Evolutionary conservation across 371 early-diverging fungal genomes (phyloP), one percentile per base, ranked within the genome.

Genomic region (Rhizopus delemar): DNA sequence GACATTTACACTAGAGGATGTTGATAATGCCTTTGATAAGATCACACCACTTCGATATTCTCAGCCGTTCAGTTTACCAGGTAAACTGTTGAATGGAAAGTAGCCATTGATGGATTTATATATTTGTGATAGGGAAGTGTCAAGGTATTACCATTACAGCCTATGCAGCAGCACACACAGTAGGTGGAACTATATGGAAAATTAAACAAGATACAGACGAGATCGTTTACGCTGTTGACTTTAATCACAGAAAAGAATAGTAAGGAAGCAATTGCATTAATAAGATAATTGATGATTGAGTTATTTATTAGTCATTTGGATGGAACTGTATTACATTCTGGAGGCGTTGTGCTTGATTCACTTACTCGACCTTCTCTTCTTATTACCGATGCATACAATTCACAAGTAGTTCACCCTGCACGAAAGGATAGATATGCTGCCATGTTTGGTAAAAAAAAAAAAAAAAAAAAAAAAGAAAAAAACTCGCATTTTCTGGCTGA

Each of bases 141-240:
- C 79, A 88, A 54, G 93, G 93, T 7, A 92, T 99, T 11, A 86
- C 88, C 0, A 86, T 99, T 46, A 93, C 94, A 8, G 95, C 99
- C 3, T 93, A 91, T 70, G 82, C 91, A 38, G 97, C 98, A 13
- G 99, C 99, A 6, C 95, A 98, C 70, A 90, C 97, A 0, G 79
- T 99, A 51, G 99, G 99, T 66, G 99, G 98, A 41, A 91, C 97
- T 0, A 80, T 99, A 32, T 99, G 97, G 98, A 94, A 92, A 65
- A 95, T 99, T 53, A 88, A 88, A 58, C 95, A 93, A 66, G 96
- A 93, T 53, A 87, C 92, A 6, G 96, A 99, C 56, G 90, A 91
- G 22, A 93, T 99, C 60, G 81, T 99, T 3, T 94, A 99, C 68
- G 96, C 96, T 1, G 95, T 96, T 31, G 95, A 98, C 68, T 93